Conservation (phyloP, 75 land plant genomes). For the Sequoia sempervirens region DNA sequence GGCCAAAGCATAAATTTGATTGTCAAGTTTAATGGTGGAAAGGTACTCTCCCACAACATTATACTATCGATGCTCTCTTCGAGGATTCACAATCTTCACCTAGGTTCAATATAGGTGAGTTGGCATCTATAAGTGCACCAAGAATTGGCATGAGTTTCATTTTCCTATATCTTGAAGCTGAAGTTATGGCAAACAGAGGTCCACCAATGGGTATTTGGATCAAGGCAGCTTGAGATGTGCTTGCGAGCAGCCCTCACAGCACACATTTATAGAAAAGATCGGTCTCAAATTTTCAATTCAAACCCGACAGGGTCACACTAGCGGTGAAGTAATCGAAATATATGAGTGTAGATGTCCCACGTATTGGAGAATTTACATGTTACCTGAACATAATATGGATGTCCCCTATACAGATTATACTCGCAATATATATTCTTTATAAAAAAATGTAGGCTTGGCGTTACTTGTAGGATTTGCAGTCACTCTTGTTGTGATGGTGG, state of each 20-base stretch:
- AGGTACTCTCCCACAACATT: too few relatives aligned
- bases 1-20: too few relatives aligned
- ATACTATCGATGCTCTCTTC: too few relatives aligned
- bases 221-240: constrained; percentile 72
- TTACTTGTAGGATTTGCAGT: constrained; percentile 60
- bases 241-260: constrained; percentile 70
- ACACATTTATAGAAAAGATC: constrained; percentile 55
- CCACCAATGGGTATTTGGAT: constrained; percentile 77
- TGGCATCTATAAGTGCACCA: too few relatives aligned
- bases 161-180: not conserved
- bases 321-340: constrained; percentile 89
- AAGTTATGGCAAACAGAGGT: not conserved
- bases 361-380: constrained; percentile 69
- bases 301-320: constrained; percentile 62
- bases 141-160: not conserved
- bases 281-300: constrained; percentile 55
- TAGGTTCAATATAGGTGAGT: too few relatives aligned
- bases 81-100: too few relatives aligned
- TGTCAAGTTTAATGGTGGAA: too few relatives aligned
- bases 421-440: constrained; percentile 58
- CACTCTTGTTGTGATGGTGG: constrained; percentile 56
- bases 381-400: constrained; percentile 62
- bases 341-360: constrained; percentile 84
- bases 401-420: constrained; percentile 67
- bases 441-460: constrained; percentile 52